Evolutionary conservation across 331 rosid species (phyloP).

Genomic region (Acacia concinna): DNA sequence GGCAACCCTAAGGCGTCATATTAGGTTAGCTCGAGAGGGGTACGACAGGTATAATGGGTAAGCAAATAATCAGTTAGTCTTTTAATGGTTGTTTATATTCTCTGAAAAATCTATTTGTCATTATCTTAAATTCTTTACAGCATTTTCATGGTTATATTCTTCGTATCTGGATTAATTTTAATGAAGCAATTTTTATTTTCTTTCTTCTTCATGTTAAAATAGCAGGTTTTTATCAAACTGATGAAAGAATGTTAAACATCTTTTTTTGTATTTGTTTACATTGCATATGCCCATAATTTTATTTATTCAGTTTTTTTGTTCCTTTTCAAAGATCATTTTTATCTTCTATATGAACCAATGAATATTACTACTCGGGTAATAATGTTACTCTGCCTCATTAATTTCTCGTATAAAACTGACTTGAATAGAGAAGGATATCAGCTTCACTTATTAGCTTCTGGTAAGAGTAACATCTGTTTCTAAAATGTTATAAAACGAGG

Average conservation of each 20-base stretch:
- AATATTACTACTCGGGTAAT: background rate
- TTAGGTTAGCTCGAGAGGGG: constrained; percentile 82
- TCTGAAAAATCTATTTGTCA: background rate
- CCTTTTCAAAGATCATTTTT: background rate
- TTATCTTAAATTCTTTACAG: constrained; percentile 6
- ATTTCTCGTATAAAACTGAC: background rate
- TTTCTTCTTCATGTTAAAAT: constrained; percentile 15
- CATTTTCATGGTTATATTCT: constrained; percentile 10
- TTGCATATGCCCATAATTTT: background rate
- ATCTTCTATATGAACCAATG: background rate
- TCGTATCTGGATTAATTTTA: background rate
- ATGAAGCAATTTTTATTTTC: constrained; percentile 7
- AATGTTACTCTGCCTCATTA: background rate
- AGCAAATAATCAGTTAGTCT: constrained; percentile 27
- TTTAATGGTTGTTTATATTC: constrained; percentile 26
- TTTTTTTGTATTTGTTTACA: background rate
- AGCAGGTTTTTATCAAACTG: background rate
- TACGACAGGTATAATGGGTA: constrained; percentile 91
- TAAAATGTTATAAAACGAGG: background rate
- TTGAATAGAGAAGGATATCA: background rate
- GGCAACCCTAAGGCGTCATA: constrained; percentile 92
- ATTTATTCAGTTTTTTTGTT: background rate
- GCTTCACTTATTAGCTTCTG: background rate
- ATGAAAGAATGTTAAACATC: too few relatives aligned
- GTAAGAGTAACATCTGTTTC: background rate